These are phyloP conservation scores for Pythium insidiosum DNA, from an alignment of 352 stramenopile species.

Conservation along the genomic window DNA sequence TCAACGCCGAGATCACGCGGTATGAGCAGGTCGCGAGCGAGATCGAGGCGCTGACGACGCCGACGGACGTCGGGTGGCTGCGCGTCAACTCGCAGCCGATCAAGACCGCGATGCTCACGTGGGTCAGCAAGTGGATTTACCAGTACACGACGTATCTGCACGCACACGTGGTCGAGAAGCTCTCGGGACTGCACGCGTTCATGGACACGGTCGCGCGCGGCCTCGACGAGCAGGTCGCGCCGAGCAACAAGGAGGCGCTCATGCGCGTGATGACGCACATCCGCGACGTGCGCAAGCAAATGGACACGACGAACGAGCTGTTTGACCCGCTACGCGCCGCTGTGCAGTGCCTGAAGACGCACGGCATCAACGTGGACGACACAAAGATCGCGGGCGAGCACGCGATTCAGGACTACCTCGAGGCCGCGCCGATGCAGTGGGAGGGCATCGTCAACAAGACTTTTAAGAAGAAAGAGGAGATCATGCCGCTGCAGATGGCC, in stretches of 20 bases:
- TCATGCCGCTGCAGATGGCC: conserved; percentile 95
- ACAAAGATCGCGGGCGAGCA: conserved; percentile 70
- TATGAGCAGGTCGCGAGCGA: conserved; percentile 92
- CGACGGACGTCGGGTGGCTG: conserved; percentile 95
- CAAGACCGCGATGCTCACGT: conserved; percentile 94
- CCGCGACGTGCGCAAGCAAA: conserved; percentile 90
- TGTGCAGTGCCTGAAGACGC: conserved; percentile 91
- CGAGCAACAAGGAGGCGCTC: conserved; percentile 92
- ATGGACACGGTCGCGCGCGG: conserved; percentile 90
- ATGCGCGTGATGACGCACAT: conserved; percentile 97
- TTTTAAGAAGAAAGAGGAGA: conserved; percentile 98
- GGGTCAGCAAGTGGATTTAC: conserved; percentile 95
- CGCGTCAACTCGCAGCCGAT: conserved; percentile 96
- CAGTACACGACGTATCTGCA: conserved; percentile 94
- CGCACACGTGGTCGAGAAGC: conserved; percentile 86
- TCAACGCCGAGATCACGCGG: conserved; percentile 93
- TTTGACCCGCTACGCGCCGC: conserved; percentile 93
- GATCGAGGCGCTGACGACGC: conserved; percentile 85
- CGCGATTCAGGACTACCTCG: conserved; percentile 88
- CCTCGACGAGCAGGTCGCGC: conserved; percentile 85
- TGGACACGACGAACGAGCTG: conserved; percentile 89
- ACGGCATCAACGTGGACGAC: conserved; percentile 90
- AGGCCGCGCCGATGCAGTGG: conserved; percentile 95
- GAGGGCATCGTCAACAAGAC: conserved; percentile 97
- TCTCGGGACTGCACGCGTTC: conserved; percentile 86